Percentiles rank a stretch among this genome's conserved stretches.
These are phyloP conservation scores for Neonectria magnoliae DNA, from an alignment of 2,329 filamentous ascomycete genomes.

Conservation along the genomic window DNA sequence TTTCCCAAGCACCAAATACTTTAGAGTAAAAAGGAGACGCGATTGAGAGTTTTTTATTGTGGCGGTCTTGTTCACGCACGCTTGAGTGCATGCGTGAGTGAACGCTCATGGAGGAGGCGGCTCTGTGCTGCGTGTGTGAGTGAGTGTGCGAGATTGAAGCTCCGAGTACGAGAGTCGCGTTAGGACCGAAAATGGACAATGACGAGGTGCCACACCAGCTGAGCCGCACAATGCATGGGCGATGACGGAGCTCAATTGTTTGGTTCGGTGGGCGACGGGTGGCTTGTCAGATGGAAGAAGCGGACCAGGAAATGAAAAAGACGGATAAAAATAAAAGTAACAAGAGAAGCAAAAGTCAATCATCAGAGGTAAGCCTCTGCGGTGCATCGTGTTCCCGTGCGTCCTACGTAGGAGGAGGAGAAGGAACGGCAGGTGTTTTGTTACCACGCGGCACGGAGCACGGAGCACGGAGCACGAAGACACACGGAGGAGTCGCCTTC, in stretches of 20 bases:
- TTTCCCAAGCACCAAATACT: background rate
- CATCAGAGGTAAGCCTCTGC: background rate
- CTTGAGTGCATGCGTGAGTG: background rate
- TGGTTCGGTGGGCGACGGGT: no score
- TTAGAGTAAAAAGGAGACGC: background rate
- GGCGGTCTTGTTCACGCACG: background rate
- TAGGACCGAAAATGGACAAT: background rate
- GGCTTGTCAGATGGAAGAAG: no score
- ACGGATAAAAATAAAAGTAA: background rate
- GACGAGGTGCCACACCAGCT: background rate
- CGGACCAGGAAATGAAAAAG: no score
- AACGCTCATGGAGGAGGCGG: background rate
- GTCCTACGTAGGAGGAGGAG: background rate
- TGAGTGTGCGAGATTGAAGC: background rate
- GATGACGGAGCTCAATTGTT: no score
- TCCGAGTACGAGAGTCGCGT: background rate
- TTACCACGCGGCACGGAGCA: background rate
- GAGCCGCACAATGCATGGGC: background rate
- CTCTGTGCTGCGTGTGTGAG: background rate
- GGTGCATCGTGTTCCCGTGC: background rate
- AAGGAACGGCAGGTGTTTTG: background rate
- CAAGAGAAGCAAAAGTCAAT: background rate
- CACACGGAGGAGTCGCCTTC: background rate
- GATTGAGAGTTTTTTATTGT: background rate
- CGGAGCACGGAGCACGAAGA: background rate